Percentiles rank a stretch among this genome's conserved stretches.
Conservation (phyloP, 2,329 filamentous ascomycete species). For the Diaporthe citrichinensis region DNA sequence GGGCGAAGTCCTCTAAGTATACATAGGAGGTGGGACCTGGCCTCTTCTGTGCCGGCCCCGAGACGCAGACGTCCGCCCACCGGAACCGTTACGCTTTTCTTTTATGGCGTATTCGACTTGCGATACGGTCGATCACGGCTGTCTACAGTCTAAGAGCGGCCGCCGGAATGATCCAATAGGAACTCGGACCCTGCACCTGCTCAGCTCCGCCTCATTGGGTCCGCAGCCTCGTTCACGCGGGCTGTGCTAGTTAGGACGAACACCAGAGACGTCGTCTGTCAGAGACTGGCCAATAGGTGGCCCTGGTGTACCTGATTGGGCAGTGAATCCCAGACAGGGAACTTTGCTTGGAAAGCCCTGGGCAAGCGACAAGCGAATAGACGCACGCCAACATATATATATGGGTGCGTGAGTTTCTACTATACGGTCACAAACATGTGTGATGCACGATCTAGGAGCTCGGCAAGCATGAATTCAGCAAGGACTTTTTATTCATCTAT, state of each 20-base stretch:
- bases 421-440: neutral
- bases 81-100: neutral
- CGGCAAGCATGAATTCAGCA: neutral
- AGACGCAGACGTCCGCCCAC: no score
- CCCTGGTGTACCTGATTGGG: slow-evolving; percentile 15
- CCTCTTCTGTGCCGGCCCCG: neutral
- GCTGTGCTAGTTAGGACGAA: slow-evolving; percentile 11
- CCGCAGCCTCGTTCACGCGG: neutral
- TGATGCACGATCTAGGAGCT: neutral
- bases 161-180: neutral
- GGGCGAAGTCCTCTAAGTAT: neutral
- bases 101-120: neutral
- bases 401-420: neutral
- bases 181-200: neutral
- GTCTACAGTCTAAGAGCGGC: neutral
- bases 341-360: neutral
- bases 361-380: neutral
- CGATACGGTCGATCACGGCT: neutral
- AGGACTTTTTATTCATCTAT: slow-evolving; percentile 17
- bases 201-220: neutral
- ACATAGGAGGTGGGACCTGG: neutral
- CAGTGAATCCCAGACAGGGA: slow-evolving; percentile 8
- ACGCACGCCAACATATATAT: neutral
- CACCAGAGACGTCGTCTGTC: neutral
- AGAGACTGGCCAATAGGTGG: neutral